Evolutionary conservation across 768 basidiomycete genomes (phyloP), one percentile per base, ranked within the genome.

Genomic region (Phylloporus sp.): DNA sequence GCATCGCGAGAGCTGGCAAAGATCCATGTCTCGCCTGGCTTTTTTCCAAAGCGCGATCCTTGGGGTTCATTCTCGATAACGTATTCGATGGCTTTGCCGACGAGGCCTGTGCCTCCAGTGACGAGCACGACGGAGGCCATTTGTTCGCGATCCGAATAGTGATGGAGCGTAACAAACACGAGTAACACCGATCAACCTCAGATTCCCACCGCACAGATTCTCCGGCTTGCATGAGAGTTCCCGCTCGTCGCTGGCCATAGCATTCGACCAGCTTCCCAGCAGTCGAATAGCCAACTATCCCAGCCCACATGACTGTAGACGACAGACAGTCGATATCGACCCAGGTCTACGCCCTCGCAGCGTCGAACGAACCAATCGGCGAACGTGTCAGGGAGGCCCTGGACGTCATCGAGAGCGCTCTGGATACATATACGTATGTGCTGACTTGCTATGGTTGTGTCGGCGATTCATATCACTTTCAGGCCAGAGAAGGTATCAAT

Each of bases 91-190:
- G 82, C 92, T 56, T 79, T 78, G n/a, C 91, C 91, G 28, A 94
- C 90, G 41, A 94, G 81, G 17, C 91, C 92, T 51, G 81, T 78
- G 33, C 90, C 90, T 38, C 89, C 90, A 36, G 89, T 91, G 56
- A 91, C 86, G 48, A 91, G 81, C 33, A 91, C 71, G 42, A 86
- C 80, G 46, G 62, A 48, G 42, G 64, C 40, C 65, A 68, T 66
- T n/a, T 31, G 41, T 48, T 35, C n/a, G 13, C n/a, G 44, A 36
- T 13, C 18, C 37, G 34, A 48, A 17, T 10, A 34, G 38, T 23
- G 21, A 23, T 45, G 34, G 29, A 20, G 28, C 14, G 34, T 18
- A 8, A 17, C 1, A 14, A 36, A 40, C 21, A 22, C 26, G 9
- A 4, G 9, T n/a, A 6, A 29, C 7, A 7, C n/a, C 29, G 31